Percentiles rank a stretch among this genome's conserved stretches.
phyloP scores from a whole-genome alignment of 768 basidiomycete species.

The Tylopilus sp. region DNA sequence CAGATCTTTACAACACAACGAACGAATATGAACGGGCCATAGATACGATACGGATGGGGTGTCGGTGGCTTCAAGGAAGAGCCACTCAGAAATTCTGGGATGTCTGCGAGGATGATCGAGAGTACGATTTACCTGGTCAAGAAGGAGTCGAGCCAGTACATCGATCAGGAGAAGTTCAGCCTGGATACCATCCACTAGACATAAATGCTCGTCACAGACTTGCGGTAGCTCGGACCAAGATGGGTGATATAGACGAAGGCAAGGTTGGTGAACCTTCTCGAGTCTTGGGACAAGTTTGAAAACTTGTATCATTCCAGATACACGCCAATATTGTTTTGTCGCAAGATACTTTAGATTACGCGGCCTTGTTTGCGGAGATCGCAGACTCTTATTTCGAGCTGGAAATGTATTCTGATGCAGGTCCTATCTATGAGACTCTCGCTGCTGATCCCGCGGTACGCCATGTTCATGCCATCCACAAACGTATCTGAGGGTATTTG shows the following conservation, averaged over 20 bases:
- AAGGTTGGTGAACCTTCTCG: conserved; percentile 45
- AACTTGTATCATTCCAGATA: conserved; percentile 40
- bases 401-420: conserved; percentile 74
- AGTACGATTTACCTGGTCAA: conserved; percentile 69
- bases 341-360: conserved; percentile 74
- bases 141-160: conserved; percentile 34
- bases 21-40: conserved; percentile 68
- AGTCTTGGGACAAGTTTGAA: background rate
- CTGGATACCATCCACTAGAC: conserved; percentile 41
- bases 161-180: conserved; percentile 46
- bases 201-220: conserved; percentile 68
- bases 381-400: conserved; percentile 75
- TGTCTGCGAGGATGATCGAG: conserved; percentile 78
- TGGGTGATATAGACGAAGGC: conserved; percentile 78
- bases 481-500: background rate
- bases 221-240: conserved; percentile 76
- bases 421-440: conserved; percentile 75
- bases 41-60: conserved; percentile 67
- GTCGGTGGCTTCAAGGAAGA: conserved; percentile 90
- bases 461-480: conserved; percentile 3
- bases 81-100: conserved; percentile 76
- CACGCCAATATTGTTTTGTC: conserved; percentile 72
- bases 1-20: conserved; percentile 76
- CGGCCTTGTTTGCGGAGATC: conserved; percentile 75
- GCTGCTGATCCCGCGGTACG: conserved; percentile 71